A percentile compares a stretch with the other conserved stretches of the same genome.
Conservation (phyloP, 179 eudicot genomes). For the Nepenthes alata region DNA sequence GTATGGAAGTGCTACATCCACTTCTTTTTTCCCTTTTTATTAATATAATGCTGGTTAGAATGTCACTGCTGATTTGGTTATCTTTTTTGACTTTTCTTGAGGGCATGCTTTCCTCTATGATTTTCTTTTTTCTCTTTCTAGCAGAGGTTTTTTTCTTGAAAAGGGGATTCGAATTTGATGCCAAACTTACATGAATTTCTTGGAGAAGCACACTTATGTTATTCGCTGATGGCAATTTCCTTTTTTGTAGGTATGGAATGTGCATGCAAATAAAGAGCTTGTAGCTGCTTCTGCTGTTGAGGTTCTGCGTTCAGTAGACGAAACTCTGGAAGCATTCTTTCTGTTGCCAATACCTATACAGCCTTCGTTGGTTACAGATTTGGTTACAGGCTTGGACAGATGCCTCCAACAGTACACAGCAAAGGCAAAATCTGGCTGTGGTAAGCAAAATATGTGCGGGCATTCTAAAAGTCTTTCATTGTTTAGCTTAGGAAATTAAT, state of each 20-base stretch:
- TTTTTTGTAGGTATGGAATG: conserved; percentile 58
- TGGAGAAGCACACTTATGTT: neutral
- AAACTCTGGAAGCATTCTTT: conserved; percentile 83
- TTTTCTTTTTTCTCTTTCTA: too few species aligned
- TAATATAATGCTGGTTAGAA: neutral
- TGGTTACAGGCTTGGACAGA: conserved; percentile 61
- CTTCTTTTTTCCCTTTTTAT: neutral
- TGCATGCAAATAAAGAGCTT: conserved; percentile 63
- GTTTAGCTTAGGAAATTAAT: neutral
- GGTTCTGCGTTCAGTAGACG: conserved; percentile 63
- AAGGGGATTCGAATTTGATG: too few species aligned
- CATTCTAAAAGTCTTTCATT: too few species aligned
- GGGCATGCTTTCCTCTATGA: too few species aligned
- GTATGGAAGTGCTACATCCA: conserved; percentile 18
- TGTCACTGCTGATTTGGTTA: neutral
- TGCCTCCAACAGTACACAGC: conserved; percentile 58
- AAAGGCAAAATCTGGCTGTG: conserved; percentile 78
- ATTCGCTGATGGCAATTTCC: neutral
- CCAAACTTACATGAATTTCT: too few species aligned
- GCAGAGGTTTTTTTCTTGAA: too few species aligned
- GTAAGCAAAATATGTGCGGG: conserved; percentile 18
- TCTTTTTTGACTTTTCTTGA: neutral
- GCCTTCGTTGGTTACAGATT: conserved; percentile 56
- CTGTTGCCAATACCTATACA: conserved; percentile 78
- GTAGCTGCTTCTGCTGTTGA: conserved; percentile 81